Conservation (phyloP, 2,329 filamentous ascomycete species). For the Dothiorella sarmentorum region DNA sequence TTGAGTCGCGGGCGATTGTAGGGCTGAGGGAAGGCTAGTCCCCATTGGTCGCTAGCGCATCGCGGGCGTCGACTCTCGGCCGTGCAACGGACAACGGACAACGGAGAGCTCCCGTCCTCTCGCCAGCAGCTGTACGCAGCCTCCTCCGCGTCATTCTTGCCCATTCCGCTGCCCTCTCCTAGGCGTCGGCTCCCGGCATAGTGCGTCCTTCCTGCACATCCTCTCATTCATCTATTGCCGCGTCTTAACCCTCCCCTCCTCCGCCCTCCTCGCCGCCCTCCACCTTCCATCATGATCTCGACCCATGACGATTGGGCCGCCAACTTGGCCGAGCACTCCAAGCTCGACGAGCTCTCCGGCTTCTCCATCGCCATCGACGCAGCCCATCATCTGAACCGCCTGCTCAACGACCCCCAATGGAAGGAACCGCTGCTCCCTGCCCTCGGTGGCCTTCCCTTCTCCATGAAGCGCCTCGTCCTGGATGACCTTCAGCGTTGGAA, state of each 20-base stretch:
- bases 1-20: slow-evolving; percentile 7
- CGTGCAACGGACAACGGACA: background rate
- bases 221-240: background rate
- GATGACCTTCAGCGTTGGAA: slow-evolving; percentile 72
- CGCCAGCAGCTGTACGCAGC: background rate
- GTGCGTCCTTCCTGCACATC: slow-evolving; percentile 14
- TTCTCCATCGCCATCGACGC: slow-evolving; percentile 82
- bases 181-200: background rate
- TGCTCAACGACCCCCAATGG: slow-evolving; percentile 63
- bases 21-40: slow-evolving; percentile 7
- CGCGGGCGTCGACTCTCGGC: background rate
- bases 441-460: slow-evolving; percentile 80
- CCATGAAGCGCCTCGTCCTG: slow-evolving; percentile 71
- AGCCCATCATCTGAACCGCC: slow-evolving; percentile 77
- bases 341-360: slow-evolving; percentile 69
- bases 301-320: slow-evolving; percentile 57
- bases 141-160: background rate
- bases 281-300: slow-evolving; percentile 38
- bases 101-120: slow-evolving; percentile 4
- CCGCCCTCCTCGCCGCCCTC: background rate
- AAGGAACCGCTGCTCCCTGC: slow-evolving; percentile 88
- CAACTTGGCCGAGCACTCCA: slow-evolving; percentile 53
- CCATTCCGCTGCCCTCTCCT: slow-evolving; percentile 1
- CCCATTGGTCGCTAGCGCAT: background rate
- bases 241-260: slow-evolving; percentile 6